A percentile compares a stretch with the other conserved stretches of the same genome.
Evolutionary conservation across 1,284 basidiomycete species (phyloP).

Genomic region (Ceratobasidium papillatum): DNA sequence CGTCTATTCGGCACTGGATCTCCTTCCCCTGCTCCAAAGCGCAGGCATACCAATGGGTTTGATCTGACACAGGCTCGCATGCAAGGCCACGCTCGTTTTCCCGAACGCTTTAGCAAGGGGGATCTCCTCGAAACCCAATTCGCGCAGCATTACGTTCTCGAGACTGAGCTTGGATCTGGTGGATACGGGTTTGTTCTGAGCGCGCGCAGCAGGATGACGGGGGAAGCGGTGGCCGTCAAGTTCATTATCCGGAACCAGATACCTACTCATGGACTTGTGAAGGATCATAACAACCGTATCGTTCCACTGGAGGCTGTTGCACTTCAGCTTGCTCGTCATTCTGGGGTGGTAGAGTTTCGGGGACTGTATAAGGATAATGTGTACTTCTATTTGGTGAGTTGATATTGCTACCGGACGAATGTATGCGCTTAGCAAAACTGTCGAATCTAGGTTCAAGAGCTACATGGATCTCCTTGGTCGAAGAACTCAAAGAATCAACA

Average conservation of each 20-base stretch:
- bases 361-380: slow-evolving; percentile 83
- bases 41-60: neutral
- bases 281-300: slow-evolving; percentile 64
- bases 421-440: slow-evolving; percentile 23
- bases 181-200: slow-evolving; percentile 94
- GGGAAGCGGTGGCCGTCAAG: slow-evolving; percentile 86
- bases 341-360: slow-evolving; percentile 82
- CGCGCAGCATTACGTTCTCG: slow-evolving; percentile 69
- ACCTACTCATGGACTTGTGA: slow-evolving; percentile 80
- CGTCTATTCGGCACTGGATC: neutral
- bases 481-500: slow-evolving; percentile 37
- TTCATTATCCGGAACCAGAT: slow-evolving; percentile 90
- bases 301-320: slow-evolving; percentile 86
- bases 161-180: slow-evolving; percentile 85
- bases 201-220: slow-evolving; percentile 64
- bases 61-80: slow-evolving; percentile 1
- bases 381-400: slow-evolving; percentile 84
- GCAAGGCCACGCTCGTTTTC: slow-evolving; percentile 7
- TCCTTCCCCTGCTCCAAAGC: neutral
- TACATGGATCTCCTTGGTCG: slow-evolving; percentile 88
- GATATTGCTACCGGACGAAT: slow-evolving; percentile 42
- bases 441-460: slow-evolving; percentile 78
- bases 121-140: slow-evolving; percentile 76
- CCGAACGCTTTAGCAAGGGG: slow-evolving; percentile 60
- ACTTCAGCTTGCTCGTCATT: slow-evolving; percentile 76